Evolutionary conservation across 2,329 filamentous ascomycete genomes (phyloP), one percentile per base, ranked within the genome.

Genomic region (Simplicillium sp.): DNA sequence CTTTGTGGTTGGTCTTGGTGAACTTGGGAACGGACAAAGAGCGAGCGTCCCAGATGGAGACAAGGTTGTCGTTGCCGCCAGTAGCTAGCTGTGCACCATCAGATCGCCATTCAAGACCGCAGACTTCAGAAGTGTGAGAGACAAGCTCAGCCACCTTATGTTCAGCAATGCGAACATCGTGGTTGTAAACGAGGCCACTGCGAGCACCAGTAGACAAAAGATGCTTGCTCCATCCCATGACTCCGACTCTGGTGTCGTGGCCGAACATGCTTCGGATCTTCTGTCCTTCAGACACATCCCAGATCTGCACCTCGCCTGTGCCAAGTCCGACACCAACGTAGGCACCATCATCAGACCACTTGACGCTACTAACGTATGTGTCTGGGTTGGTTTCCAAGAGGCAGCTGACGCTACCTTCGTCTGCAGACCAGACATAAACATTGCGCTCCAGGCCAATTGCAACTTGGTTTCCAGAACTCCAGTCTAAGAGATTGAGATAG

Each of bases 211-310:
- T 96, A 32, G 92, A 97, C 39, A 98, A 77, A 43, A 94, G 80
- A 67, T 97, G 92, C 77, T 97, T 97, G 75, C 87, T 95, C 92
- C 92, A 98, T 57, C 89, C 87, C 89, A 97, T 96, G 49, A 95
- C 90, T 58, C 89, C 87, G 48, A 98, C 90, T 41, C 92, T 89
- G 32, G 87, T 90, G 57, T 97, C 90, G 59, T 98, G 92, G 45
- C 92, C 92, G 60, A 88, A 85, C 92, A 98, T 98, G 73, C 88
- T 96, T 62, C 92, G 89, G 44, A 98, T 83, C 76, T 97, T 97
- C 57, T 81, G 83, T 46, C 84, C 80, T 64, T 98, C 92, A 54
- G 94, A 85, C 20, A 96, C 90, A 55, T 97, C 92, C 90, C 92
- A 98, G 67, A 98, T 98, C 69, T 98, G 92, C 31, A 98, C 87